Evolutionary conservation across 768 basidiomycete species (phyloP), one percentile per base, ranked within the genome.

Genomic region (Daedaleopsis nitida): DNA sequence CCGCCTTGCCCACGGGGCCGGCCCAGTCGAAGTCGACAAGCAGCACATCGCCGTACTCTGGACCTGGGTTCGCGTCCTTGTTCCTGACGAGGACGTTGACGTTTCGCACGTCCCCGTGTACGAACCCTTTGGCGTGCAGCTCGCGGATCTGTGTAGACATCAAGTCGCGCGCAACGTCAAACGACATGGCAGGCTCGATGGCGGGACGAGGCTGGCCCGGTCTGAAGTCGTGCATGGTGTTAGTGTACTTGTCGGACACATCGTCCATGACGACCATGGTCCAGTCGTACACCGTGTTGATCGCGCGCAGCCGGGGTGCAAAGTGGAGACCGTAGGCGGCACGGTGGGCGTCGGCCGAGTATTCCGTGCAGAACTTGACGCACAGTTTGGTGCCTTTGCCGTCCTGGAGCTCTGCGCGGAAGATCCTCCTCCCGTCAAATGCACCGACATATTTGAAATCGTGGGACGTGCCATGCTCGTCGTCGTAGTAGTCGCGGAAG

Each of bases 261-360:
- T 55, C 55, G n/a, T 55, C 55, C 44, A 57, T 57, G 32, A 57
- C 55, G 55, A 57, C 32, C 55, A 57, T 57, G 44, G 19, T 47
- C 55, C 55, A 57, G 44, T 57, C 55, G 43, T 48, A 48, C n/a
- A 57, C 44, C 27, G 10, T 35, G 23, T 57, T 48, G 24, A 48
- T 45, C 9, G 55, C 55, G 35, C n/a, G 47, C 32, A 57, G 44
- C 44, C 24, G 34, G n/a, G 55, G 55, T 8, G 55, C 55, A n/a
- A 57, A 57, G 24, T 42, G 44, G 32, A 34, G 24, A 17, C 9
- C 14, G 45, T 27, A 21, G 19, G 55, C 55, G 24, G 45, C 44
- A 10, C 8, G 16, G 35, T 57, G 55, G 27, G 55, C 55, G 13
- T 48, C 55, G 19, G 8, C 34, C 24, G 21, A 57, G 21, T 57